Base-by-base conservation (phyloP, 2,329 filamentous ascomycete species). In the Trichoderma sp. region DNA sequence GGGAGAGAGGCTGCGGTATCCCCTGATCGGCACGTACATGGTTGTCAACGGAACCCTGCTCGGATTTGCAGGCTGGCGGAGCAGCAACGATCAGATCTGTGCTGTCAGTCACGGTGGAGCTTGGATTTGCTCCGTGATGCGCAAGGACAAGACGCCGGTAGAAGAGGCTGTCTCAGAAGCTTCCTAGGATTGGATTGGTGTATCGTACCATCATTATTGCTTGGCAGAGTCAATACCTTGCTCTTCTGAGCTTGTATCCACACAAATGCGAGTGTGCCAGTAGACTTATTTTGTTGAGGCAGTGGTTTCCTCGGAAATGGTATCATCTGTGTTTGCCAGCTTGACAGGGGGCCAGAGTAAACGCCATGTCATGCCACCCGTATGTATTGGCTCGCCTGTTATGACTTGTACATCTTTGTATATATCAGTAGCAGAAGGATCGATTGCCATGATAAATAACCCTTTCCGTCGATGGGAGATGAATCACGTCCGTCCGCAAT, bases 21-120 rank as follows among this genome's bases (percentile, higher is more conserved):
- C 77, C 12, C 72, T 79, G 15, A 74, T 80, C 3, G 78, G 77
- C 0, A 79, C 78, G 0, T 80, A 74, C 39, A 76, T 78, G 13
- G 72, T 73, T 5, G 60, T 71, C 2, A 69, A 76, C n/a, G 76
- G 76, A 2, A 69, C 54, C 2, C 50, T 76, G 0, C 70, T 78
- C 1, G 78, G 77, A 0, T 56, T 79, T 1, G 77, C 77, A 2
- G 72, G 54, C 0, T 79, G 78, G 78, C 71, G 78, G 1, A 73
- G 74, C 4, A 74, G 76, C 22, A 69, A 68, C 7, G 74, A 73
- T 19, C 74, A 76, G 1, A 73, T 79, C 25, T 74, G 75, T 52
- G 77, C 78, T 2, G 69, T 79, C 3, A 73, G 72, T n/a, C 72
- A 70, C 12, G 78, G 78, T 2, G 77, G 77, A 2, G 71, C 74